A percentile compares a stretch with the other conserved stretches of the same genome.
These are phyloP conservation scores for Phalaenopsis hybrid DNA, from an alignment of 116 monocot species.

Conservation along the genomic window DNA sequence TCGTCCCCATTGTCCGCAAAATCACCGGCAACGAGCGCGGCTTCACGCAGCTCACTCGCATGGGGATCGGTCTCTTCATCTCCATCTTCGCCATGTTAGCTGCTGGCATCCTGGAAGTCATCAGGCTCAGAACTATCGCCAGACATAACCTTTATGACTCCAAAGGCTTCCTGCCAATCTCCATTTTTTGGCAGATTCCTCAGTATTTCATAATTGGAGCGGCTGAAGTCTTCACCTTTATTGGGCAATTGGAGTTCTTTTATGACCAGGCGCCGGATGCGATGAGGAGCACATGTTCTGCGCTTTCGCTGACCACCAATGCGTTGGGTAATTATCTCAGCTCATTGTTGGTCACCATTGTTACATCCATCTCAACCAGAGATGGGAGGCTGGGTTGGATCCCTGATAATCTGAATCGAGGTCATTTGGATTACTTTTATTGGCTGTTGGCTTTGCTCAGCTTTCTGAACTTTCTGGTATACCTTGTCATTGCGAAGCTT, in stretches of 20 bases:
- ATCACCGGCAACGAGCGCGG: conserved; percentile 52
- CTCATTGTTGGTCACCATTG: conserved; percentile 55
- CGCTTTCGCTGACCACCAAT: conserved; percentile 51
- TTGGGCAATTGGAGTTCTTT: conserved; percentile 77
- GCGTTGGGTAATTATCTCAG: conserved; percentile 66
- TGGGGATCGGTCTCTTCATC: conserved; percentile 70
- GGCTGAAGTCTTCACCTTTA: conserved; percentile 65
- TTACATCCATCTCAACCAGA: conserved; percentile 31
- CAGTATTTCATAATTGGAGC: conserved; percentile 68
- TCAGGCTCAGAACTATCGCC: conserved; percentile 36
- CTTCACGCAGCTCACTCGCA: conserved; percentile 65
- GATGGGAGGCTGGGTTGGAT: conserved; percentile 53
- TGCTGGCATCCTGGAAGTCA: conserved; percentile 50
- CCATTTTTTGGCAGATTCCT: conserved; percentile 80
- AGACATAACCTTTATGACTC: conserved; percentile 34
- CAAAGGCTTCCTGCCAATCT: conserved; percentile 43
- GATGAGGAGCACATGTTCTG: conserved; percentile 72
- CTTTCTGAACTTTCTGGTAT: conserved; percentile 42
- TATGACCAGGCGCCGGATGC: conserved; percentile 84
- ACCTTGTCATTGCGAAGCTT: conserved; percentile 57
- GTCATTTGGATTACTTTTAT: conserved; percentile 76
- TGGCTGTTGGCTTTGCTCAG: conserved; percentile 73
- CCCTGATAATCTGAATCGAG: conserved; percentile 62
- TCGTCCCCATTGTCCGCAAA: conserved; percentile 46
- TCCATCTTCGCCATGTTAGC: conserved; percentile 61